Base-by-base conservation (phyloP, 768 basidiomycete species). In the Cystobasidiopsis lactophilus region DNA sequence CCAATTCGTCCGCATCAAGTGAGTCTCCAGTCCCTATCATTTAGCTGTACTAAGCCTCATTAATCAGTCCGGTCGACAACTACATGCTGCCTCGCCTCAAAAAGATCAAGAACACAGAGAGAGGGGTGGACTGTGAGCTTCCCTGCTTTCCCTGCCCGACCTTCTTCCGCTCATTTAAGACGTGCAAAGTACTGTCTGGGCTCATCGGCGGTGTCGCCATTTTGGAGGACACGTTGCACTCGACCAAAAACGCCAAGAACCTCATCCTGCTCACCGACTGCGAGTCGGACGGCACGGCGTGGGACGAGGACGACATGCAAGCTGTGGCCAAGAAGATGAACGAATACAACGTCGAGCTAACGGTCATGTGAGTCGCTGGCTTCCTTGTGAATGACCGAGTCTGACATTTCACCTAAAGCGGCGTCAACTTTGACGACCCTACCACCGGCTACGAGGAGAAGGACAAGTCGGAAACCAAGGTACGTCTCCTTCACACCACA, bases 251-350 rank as follows among this genome's bases (percentile, higher is more conserved):
- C 0, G 91, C 85, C 85, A 82, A 84, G 50, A 88, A 81, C 68
- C 70, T 91, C 2, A 72, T 81, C 35, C 60, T 95, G 16, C 65
- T 95, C 19, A 96, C 91, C 0, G 85, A 96, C 60, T 89, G 80
- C 59, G 77, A 82, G 66, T 75, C 71, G 35, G n/a, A n/a, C n/a
- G 76, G 75, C 2, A 75, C 82, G 59, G 76, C 82, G 56, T 84
- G 82, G 79, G 76, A 83, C 5, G 40, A 41, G 0, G 59, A 66
- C 44, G 56, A 62, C n/a, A 58, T 60, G 0, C 80, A 23, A 9
- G 29, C 14, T 29, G 29, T 76, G 1, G 74, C 74, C 41, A 63
- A 69, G 40, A 80, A 80, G 59, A 75, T 95, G 69, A 72, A 78
- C 47, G 65, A 64, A 3, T 62, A 77, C 24, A 70, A 72, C 3